Percentiles rank a stretch among this genome's conserved stretches.
Conservation (phyloP, 2,329 filamentous ascomycete genomes). For the Pseudocercospora crystallina region DNA sequence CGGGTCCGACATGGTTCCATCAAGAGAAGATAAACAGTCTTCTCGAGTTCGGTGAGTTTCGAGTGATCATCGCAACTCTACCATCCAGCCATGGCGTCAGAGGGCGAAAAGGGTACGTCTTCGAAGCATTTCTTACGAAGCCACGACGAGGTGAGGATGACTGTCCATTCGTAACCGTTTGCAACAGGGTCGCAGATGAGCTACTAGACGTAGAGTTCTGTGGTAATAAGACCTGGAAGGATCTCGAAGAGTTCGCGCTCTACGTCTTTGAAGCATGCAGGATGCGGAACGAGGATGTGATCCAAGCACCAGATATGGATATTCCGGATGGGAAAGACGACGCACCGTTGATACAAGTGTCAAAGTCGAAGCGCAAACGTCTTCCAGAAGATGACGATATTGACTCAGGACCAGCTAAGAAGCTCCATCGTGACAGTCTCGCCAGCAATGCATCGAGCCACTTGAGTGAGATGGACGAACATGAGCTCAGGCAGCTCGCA, state of each 20-base stretch:
- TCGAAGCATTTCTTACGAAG: constrained; percentile 9
- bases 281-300: too few relatives aligned
- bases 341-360: too few relatives aligned
- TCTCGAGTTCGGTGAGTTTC: constrained; percentile 6
- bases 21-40: constrained; percentile 3
- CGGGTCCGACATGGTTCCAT: constrained; percentile 5
- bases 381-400: neutral
- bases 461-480: too few relatives aligned
- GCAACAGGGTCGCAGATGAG: constrained; percentile 1
- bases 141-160: neutral
- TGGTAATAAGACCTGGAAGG: constrained; percentile 2
- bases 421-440: constrained; percentile 18
- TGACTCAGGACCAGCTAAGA: constrained; percentile 36
- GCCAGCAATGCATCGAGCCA: too few relatives aligned
- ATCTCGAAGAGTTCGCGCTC: constrained; percentile 2
- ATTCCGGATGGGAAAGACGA: neutral
- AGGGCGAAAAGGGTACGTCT: constrained; percentile 2
- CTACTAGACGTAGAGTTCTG: neutral
- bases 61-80: constrained; percentile 5
- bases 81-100: neutral
- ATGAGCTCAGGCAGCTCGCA: constrained; percentile 4
- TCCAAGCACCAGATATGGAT: too few relatives aligned
- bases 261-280: constrained; percentile 6
- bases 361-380: neutral
- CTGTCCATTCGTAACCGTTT: neutral